Percentiles rank a stretch among this genome's conserved stretches.
phyloP scores from a whole-genome alignment of 208 protist species.

The Crithidia acanthocephali region DNA sequence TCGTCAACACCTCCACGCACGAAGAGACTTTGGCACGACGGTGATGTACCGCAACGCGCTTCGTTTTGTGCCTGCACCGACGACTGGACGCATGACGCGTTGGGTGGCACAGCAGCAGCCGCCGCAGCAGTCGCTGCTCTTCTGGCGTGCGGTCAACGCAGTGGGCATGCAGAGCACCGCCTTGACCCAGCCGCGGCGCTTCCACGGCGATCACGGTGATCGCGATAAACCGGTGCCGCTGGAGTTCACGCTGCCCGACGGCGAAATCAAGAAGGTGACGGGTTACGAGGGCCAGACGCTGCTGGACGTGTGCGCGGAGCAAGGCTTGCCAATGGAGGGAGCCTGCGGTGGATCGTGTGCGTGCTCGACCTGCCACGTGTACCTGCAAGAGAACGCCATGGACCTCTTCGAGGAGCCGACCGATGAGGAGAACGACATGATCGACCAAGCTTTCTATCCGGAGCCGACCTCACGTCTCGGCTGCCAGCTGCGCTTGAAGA shows the following conservation, averaged over 20 bases:
- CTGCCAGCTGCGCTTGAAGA: slow-evolving; percentile 80
- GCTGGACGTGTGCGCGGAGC: slow-evolving; percentile 93
- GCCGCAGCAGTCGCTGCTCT: not conserved
- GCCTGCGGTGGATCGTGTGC: slow-evolving; percentile 96
- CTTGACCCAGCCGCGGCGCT: slow-evolving; percentile 37
- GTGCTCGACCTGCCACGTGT: slow-evolving; percentile 98
- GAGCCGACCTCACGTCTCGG: slow-evolving; percentile 86
- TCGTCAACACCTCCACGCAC: not conserved
- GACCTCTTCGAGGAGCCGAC: slow-evolving; percentile 90
- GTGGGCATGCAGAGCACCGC: not conserved
- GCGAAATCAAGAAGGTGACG: slow-evolving; percentile 52
- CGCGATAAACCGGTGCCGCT: slow-evolving; percentile 64
- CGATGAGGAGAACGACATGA: slow-evolving; percentile 96
- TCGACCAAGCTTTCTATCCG: slow-evolving; percentile 91
- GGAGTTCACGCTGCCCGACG: slow-evolving; percentile 62
- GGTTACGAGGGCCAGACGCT: slow-evolving; percentile 94
- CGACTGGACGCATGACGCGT: not conserved
- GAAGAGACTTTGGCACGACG: too few species aligned
- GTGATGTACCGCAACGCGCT: slow-evolving; percentile 7
- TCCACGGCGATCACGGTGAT: slow-evolving; percentile 67
- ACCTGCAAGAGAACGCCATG: slow-evolving; percentile 85
- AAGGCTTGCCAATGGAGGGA: slow-evolving; percentile 96
- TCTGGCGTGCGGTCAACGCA: not conserved
- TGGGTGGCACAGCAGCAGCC: not conserved
- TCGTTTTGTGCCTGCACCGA: not conserved